phyloP scores from a whole-genome alignment of 495 filamentous ascomycete species.

The Aspergillus nanangensis region DNA sequence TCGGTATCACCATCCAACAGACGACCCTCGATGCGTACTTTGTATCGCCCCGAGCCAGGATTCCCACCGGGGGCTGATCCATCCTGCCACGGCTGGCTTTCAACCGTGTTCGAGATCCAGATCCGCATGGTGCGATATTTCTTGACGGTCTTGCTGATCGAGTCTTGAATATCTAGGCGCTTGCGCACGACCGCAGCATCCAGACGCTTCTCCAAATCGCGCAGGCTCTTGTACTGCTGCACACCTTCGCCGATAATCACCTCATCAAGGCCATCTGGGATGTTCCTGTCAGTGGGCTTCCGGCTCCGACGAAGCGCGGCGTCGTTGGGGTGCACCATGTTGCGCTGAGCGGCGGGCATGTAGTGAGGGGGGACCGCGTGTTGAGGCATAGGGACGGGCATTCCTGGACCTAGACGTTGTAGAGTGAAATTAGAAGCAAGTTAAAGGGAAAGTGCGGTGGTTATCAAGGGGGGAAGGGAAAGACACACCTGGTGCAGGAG shows the following conservation, averaged over 20 bases:
- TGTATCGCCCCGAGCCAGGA: conserved; percentile 60
- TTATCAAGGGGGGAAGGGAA: conserved; percentile 11
- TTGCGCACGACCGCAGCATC: conserved; percentile 96
- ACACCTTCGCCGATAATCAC: conserved; percentile 76
- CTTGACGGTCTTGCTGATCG: conserved; percentile 73
- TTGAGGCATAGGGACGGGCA: conserved; percentile 37
- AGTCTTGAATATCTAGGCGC: conserved; percentile 83
- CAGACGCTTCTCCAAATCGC: conserved; percentile 81
- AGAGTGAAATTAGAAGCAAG: conserved; percentile 1
- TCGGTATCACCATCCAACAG: conserved; percentile 70
- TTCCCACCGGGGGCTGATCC: conserved; percentile 24
- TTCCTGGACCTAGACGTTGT: conserved; percentile 19
- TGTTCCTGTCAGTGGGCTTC: conserved; percentile 90
- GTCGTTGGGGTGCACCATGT: conserved; percentile 36
- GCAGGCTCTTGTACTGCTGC: conserved; percentile 72
- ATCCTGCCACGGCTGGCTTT: conserved; percentile 91
- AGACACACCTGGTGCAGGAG: conserved; percentile 33
- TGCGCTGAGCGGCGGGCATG: conserved; percentile 36
- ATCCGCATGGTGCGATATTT: conserved; percentile 82
- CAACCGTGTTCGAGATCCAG: conserved; percentile 93
- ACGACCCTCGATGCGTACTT: conserved; percentile 90
- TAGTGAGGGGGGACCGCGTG: conserved; percentile 39
- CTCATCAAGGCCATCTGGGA: conserved; percentile 85
- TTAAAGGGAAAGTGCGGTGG: conserved; percentile 10
- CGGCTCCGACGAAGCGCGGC: conserved; percentile 68